A percentile compares a stretch with the other conserved stretches of the same genome.
These are phyloP conservation scores for Saxophila tyrrhenica DNA, from an alignment of 495 filamentous ascomycete genomes.

Conservation along the genomic window DNA sequence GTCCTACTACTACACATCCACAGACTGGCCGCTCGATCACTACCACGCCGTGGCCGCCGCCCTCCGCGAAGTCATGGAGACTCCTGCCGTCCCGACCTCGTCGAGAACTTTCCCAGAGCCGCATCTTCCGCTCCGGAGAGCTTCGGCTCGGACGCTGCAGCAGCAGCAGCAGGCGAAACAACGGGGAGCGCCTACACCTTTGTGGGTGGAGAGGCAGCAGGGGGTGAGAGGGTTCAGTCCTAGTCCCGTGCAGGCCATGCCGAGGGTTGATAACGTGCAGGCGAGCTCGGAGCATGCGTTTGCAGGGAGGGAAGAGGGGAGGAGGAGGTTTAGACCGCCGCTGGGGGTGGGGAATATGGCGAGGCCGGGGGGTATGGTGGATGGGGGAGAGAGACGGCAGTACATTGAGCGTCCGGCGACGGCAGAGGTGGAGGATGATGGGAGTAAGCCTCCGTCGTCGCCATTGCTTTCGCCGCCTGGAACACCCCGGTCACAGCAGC, in stretches of 20 bases:
- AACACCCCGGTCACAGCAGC: neutral
- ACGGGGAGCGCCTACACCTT: constrained; percentile 8
- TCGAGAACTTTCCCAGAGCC: constrained; percentile 4
- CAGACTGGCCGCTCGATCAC: neutral
- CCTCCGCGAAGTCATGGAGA: neutral
- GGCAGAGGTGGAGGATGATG: neutral
- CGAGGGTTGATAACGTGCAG: constrained; percentile 11
- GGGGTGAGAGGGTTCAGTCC: constrained; percentile 19
- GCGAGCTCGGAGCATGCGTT: constrained; percentile 21
- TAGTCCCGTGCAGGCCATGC: constrained; percentile 7
- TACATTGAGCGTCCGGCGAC: neutral
- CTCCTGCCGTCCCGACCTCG: neutral
- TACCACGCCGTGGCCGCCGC: neutral
- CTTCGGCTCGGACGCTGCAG: constrained; percentile 2
- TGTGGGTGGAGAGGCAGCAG: constrained; percentile 12
- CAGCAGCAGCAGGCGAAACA: constrained; percentile 8
- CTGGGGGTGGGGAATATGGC: constrained; percentile 10
- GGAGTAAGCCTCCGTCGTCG: constrained; percentile 5
- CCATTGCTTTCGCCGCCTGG: constrained; percentile 9
- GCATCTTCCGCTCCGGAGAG: constrained; percentile 16
- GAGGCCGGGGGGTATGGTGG: neutral
- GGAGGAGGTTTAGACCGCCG: constrained; percentile 14
- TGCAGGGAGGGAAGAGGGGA: constrained; percentile 10
- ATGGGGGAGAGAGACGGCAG: neutral
- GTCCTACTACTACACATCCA: neutral